Evolutionary conservation across 129 eudicot species (phyloP).

Genomic region (Saposhnikovia divaricata): DNA sequence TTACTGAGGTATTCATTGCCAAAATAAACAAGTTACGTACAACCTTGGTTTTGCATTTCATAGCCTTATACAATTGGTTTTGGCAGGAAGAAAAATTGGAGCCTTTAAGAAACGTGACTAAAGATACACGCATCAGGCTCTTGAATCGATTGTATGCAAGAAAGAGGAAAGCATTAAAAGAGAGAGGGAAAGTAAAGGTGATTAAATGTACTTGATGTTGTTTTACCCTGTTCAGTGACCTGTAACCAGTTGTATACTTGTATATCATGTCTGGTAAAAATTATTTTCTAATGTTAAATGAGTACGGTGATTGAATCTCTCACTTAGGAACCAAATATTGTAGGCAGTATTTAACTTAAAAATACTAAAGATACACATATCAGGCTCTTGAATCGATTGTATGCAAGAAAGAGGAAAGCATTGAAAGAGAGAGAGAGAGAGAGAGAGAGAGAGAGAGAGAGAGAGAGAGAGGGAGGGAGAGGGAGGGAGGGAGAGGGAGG

Average conservation of each 20-base stretch:
- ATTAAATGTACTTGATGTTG: conserved; percentile 1
- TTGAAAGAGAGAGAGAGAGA: too few relatives aligned
- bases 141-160: too few relatives aligned
- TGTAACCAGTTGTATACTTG: not conserved
- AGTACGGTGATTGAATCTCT: not conserved
- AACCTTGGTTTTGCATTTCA: not conserved
- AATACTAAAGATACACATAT: too few relatives aligned
- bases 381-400: too few relatives aligned
- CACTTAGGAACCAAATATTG: not conserved
- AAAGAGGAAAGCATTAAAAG: too few relatives aligned
- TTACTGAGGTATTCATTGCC: conserved; percentile 56
- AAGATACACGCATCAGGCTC: not conserved
- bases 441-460: too few relatives aligned
- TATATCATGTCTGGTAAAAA: not conserved
- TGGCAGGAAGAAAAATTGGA: conserved; percentile 75
- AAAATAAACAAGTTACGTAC: not conserved
- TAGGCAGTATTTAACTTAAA: not conserved
- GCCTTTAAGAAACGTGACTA: conserved; percentile 51
- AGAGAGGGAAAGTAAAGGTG: too few relatives aligned
- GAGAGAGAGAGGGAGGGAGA: too few relatives aligned
- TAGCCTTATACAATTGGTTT: not conserved
- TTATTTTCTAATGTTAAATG: not conserved
- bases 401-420: too few relatives aligned
- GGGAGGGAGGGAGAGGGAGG: too few relatives aligned
- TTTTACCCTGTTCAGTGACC: not conserved